Evolutionary conservation across 495 filamentous ascomycete genomes (phyloP).

Genomic region (Penicilliopsis zonata): DNA sequence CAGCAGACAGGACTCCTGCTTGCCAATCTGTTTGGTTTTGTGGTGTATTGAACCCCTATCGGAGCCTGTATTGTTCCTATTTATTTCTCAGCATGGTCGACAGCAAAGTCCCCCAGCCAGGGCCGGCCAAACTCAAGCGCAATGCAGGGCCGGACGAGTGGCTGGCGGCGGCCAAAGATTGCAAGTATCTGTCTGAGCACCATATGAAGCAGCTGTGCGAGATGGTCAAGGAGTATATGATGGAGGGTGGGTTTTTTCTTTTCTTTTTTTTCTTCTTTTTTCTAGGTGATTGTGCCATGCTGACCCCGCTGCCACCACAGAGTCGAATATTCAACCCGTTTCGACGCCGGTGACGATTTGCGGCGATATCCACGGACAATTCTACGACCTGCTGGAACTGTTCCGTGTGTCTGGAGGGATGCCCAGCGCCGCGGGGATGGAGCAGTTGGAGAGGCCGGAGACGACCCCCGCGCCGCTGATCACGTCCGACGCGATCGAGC

Average conservation of each 20-base stretch:
- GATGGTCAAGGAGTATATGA: conserved; percentile 94
- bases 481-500: conserved; percentile 75
- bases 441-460: conserved; percentile 52
- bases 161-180: conserved; percentile 89
- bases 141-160: conserved; percentile 90
- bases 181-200: conserved; percentile 87
- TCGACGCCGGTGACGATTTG: conserved; percentile 95
- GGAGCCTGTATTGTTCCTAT: too few relatives aligned
- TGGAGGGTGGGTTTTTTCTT: conserved; percentile 61
- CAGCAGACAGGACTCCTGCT: too few relatives aligned
- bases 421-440: conserved; percentile 62
- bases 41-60: too few relatives aligned
- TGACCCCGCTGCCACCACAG: conserved; percentile 26
- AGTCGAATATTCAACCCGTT: conserved; percentile 97
- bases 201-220: conserved; percentile 99
- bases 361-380: conserved; percentile 97
- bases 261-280: background rate
- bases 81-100: conserved; percentile 34
- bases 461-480: conserved; percentile 54
- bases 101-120: conserved; percentile 70
- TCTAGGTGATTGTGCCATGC: too few relatives aligned
- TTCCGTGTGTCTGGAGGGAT: conserved; percentile 95
- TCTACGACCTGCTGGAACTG: conserved; percentile 94
- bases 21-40: too few relatives aligned
- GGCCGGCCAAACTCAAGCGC: conserved; percentile 70